A percentile compares a stretch with the other conserved stretches of the same genome.
These are phyloP conservation scores for Hemerocallis citrina DNA, from an alignment of 106 monocot species.

Conservation along the genomic window DNA sequence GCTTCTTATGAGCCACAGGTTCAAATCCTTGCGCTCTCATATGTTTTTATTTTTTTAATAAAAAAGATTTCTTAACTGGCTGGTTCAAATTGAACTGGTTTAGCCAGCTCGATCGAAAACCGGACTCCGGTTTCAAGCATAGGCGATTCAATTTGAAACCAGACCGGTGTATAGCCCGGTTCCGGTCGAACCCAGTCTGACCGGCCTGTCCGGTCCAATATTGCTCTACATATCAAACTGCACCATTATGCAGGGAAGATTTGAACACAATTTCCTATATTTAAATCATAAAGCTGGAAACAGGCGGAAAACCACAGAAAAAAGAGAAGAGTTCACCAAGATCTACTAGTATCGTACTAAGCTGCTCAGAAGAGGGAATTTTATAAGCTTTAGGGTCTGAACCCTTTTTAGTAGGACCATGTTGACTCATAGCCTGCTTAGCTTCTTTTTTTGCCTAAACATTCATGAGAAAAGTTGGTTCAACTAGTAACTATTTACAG, in stretches of 20 bases:
- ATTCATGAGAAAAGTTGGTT: not conserved
- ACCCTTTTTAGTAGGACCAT: slow-evolving; percentile 50
- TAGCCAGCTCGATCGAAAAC: too few species aligned
- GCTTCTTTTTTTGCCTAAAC: slow-evolving; percentile 71
- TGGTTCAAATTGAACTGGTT: too few species aligned
- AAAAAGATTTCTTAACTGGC: too few species aligned
- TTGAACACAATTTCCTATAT: not conserved
- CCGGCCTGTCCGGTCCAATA: too few species aligned
- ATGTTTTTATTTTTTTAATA: too few species aligned
- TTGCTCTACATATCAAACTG: not conserved
- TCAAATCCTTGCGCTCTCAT: too few species aligned
- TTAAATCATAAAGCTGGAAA: not conserved
- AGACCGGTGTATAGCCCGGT: too few species aligned
- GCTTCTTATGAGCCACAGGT: too few species aligned
- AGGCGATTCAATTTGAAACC: too few species aligned
- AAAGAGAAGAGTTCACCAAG: slow-evolving; percentile 38
- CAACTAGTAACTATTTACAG: not conserved
- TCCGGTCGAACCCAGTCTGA: too few species aligned
- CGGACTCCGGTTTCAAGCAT: too few species aligned
- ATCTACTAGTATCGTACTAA: slow-evolving; percentile 71
- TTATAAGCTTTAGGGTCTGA: slow-evolving; percentile 39
- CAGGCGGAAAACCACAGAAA: not conserved
- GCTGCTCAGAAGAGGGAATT: slow-evolving; percentile 68
- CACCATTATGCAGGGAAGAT: not conserved
- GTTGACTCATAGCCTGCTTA: slow-evolving; percentile 50